Conservation (phyloP, 2,329 filamentous ascomycete genomes). For the Capronia coronata region DNA sequence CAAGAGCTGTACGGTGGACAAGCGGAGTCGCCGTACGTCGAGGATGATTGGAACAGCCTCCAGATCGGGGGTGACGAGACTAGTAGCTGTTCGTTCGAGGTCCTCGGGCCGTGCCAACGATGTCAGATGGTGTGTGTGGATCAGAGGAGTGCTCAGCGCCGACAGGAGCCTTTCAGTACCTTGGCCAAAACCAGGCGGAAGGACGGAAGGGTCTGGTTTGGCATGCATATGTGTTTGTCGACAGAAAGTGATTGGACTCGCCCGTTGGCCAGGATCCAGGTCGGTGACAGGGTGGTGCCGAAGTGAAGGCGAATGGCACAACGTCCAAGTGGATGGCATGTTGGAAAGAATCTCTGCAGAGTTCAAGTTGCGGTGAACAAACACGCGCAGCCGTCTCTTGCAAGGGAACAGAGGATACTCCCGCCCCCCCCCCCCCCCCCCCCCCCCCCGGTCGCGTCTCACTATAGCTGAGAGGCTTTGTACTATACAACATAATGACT, state of each 20-base stretch:
- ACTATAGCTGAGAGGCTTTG: too few species aligned
- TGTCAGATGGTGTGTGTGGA: slow-evolving; percentile 97
- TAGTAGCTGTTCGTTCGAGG: slow-evolving; percentile 36
- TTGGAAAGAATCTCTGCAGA: too few species aligned
- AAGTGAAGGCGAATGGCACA: neutral
- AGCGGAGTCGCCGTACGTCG: slow-evolving; percentile 59
- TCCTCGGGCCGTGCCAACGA: slow-evolving; percentile 75
- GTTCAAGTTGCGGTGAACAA: too few species aligned
- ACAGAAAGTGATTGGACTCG: neutral
- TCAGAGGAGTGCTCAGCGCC: slow-evolving; percentile 69
- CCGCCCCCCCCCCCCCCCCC: too few species aligned
- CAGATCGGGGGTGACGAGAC: slow-evolving; percentile 52
- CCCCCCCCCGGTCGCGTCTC: too few species aligned
- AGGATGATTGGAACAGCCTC: slow-evolving; percentile 70
- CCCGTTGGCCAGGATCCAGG: slow-evolving; percentile 6
- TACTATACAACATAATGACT: too few species aligned
- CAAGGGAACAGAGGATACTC: too few species aligned
- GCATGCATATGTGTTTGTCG: slow-evolving; percentile 57
- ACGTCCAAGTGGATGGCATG: too few species aligned
- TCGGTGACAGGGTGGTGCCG: slow-evolving; percentile 20
- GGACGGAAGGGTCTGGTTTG: slow-evolving; percentile 82
- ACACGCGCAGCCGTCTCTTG: too few species aligned
- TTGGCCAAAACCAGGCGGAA: slow-evolving; percentile 79
- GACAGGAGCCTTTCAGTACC: slow-evolving; percentile 81
- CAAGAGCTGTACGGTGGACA: slow-evolving; percentile 38